Evolutionary conservation across 2,329 filamentous ascomycete genomes (phyloP).

Genomic region (Neocucurbitaria cava): DNA sequence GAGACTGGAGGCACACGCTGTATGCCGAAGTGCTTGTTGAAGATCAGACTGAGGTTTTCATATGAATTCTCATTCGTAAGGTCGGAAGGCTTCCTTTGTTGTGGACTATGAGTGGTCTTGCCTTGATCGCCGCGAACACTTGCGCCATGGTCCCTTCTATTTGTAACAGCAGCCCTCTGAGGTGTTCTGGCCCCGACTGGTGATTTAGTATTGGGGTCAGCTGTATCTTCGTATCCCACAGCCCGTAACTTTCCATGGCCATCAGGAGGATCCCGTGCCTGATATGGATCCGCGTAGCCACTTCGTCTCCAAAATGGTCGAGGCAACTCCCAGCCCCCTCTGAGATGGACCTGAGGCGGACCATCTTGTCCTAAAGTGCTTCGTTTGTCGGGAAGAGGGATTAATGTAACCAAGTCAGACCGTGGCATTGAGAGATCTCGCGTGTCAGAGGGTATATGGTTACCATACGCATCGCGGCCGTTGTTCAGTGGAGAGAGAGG

Average conservation of each 20-base stretch:
- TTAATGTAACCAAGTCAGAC: neutral
- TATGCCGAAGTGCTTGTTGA: constrained; percentile 4
- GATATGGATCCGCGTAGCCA: neutral
- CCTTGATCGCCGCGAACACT: neutral
- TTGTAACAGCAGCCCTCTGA: neutral
- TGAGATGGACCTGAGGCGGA: neutral
- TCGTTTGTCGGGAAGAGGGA: neutral
- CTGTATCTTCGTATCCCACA: neutral
- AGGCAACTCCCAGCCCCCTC: neutral
- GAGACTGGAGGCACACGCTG: neutral
- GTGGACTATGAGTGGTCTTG: neutral
- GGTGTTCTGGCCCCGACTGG: neutral
- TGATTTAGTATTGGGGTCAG: neutral
- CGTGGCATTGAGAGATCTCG: constrained; percentile 6
- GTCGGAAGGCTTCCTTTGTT: neutral
- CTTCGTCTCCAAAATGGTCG: constrained; percentile 5
- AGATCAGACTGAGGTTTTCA: neutral
- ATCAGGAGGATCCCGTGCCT: neutral
- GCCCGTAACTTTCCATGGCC: neutral
- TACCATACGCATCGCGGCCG: constrained; percentile 20
- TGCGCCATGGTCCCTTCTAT: neutral
- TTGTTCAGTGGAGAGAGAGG: constrained; percentile 18
- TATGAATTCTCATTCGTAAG: neutral
- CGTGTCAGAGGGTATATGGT: constrained; percentile 17
- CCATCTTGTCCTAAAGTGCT: neutral